Base-by-base conservation (phyloP, 352 stramenopile genomes). In the Globisporangium spiculum region DNA sequence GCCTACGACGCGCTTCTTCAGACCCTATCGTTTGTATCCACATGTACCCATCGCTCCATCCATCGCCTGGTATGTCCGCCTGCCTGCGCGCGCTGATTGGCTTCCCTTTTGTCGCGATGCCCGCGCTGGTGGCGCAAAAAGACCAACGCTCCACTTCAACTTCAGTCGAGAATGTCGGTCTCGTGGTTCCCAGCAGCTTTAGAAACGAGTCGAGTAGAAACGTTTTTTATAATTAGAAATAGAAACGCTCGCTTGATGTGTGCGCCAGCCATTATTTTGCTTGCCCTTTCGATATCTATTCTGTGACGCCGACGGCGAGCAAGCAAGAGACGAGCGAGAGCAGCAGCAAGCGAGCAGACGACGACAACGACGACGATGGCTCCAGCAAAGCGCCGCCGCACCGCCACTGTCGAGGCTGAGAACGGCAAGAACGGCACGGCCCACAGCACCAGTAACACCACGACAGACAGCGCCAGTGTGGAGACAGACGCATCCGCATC, bases 331-430 rank as follows among this genome's bases (percentile, higher is more conserved):
- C n/a, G 34, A 36, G 32, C 16, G 30, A 34, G 3, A 50, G 32
- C 30, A 36, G 32, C 30, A 24, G 24, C 50, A 30, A 16, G 12
- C 6, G 10, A 46, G 24, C 10, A 59, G 53, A 20, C 26, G 30
- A 36, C 48, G 44, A 57, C 6, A 32, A 48, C 9, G 44, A 58
- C 24, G 14, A 27, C 34, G 14, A 86, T 86, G 78, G 70, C 76
- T n/a, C 75, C 74, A 48, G 66, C 62, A 5, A 86, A 83, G 67
- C 78, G 78, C 27, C 71, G 70, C 66, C 76, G 78, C 52, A 70
- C 58, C 16, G 24, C 54, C 27, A 18, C 41, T 48, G 41, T 30
- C 18, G 53, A 59, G 7, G 60, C 56, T 5, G 34, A 36, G 52
- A 61, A 70, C 22, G 67, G 68, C 57, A 79, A 75, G 63, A 68